Evolutionary conservation across 2,329 filamentous ascomycete genomes (phyloP).

Genomic region (Xylaria sp.): DNA sequence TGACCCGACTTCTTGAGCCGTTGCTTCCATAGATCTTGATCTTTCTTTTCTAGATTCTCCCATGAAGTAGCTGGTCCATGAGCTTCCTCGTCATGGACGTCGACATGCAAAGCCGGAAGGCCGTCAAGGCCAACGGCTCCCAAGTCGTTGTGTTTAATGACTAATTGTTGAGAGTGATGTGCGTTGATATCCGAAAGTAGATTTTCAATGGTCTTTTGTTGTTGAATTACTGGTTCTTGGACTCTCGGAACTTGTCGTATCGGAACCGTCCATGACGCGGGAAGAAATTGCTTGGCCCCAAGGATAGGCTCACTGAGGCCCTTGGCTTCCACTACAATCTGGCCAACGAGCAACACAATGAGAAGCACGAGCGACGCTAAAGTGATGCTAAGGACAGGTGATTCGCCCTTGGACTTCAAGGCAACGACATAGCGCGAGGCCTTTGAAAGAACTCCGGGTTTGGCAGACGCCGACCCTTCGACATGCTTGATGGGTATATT

Average conservation of each 20-base stretch:
- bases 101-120: constrained; percentile 52
- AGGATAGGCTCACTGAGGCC: constrained; percentile 67
- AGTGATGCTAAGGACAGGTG: constrained; percentile 62
- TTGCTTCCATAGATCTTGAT: constrained; percentile 75
- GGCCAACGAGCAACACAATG: constrained; percentile 69
- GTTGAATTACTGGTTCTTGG: constrained; percentile 12
- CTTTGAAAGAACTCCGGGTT: constrained; percentile 55
- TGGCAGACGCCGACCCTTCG: constrained; percentile 50
- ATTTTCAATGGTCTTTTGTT: constrained; percentile 46
- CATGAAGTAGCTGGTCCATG: constrained; percentile 70
- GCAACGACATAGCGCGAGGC: constrained; percentile 76
- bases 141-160: constrained; percentile 50
- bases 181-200: constrained; percentile 51
- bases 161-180: constrained; percentile 51
- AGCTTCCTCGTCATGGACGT: constrained; percentile 58
- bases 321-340: constrained; percentile 71
- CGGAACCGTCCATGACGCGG: constrained; percentile 51
- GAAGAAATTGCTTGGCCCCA: constrained; percentile 65
- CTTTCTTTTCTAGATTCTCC: constrained; percentile 73
- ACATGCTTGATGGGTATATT: constrained; percentile 72
- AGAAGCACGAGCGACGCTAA: constrained; percentile 67
- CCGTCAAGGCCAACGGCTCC: constrained; percentile 43
- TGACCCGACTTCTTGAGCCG: constrained; percentile 75
- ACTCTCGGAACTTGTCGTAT: constrained; percentile 49
- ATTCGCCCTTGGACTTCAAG: constrained; percentile 63